Conservation (phyloP, 164 flowering plant species). For the Tinospora cordifolia region DNA sequence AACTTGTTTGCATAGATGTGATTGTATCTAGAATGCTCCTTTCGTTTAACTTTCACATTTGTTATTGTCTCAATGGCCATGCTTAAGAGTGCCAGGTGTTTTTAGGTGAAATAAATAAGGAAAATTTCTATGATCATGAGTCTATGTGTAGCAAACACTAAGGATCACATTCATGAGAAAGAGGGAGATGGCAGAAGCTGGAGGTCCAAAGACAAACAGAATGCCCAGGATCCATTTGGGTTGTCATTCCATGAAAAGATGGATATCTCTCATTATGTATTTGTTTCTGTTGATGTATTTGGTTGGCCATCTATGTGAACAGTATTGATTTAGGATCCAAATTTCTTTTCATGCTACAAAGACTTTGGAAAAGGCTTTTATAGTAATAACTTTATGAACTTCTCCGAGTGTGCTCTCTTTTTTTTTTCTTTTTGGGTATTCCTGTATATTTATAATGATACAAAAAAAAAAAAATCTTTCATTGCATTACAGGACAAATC, state of each 20-base stretch:
- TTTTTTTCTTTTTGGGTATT: neutral
- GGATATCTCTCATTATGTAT: neutral
- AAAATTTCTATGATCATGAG: neutral
- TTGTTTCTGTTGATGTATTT: neutral
- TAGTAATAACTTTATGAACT: neutral
- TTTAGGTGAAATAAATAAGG: too few species aligned
- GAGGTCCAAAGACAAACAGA: neutral
- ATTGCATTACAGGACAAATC: constrained; percentile 51
- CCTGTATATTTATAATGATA: neutral
- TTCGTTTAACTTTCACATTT: neutral
- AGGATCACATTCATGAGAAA: neutral
- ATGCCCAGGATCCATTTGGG: neutral
- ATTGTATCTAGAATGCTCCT: neutral
- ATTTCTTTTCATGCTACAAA: neutral
- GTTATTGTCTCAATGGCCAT: too few species aligned
- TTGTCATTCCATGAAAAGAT: neutral
- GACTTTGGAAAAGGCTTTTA: neutral
- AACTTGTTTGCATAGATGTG: neutral
- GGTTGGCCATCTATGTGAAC: neutral
- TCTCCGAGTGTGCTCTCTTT: neutral
- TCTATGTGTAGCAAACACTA: neutral
- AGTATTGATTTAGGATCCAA: too few species aligned
- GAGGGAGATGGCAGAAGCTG: neutral
- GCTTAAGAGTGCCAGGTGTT: too few species aligned
- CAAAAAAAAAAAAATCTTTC: neutral